phyloP scores from a whole-genome alignment of 306 rosid species.

The Lathyrus aphaca region DNA sequence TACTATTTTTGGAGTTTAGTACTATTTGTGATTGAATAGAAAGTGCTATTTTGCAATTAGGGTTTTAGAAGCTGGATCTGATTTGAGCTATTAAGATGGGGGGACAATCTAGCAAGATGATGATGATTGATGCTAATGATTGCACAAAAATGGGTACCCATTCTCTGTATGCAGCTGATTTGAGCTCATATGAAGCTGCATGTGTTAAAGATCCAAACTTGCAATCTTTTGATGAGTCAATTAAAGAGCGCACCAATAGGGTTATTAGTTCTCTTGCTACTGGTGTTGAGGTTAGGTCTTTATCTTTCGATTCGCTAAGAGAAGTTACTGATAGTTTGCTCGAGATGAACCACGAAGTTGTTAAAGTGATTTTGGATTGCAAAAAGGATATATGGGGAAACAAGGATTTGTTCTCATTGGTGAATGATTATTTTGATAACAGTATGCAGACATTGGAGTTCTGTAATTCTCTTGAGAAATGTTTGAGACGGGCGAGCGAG shows the following conservation, averaged over 20 bases:
- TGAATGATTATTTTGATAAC: conserved; percentile 64
- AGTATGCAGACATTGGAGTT: conserved; percentile 66
- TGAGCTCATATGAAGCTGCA: conserved; percentile 73
- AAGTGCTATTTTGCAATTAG: background rate
- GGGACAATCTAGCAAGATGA: conserved; percentile 62
- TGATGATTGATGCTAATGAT: conserved; percentile 22
- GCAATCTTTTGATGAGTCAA: conserved; percentile 56
- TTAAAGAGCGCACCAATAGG: conserved; percentile 61
- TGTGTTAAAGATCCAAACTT: conserved; percentile 62
- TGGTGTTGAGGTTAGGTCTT: conserved; percentile 57
- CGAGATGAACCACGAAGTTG: conserved; percentile 62
- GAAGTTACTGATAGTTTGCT: conserved; percentile 67
- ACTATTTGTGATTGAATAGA: background rate
- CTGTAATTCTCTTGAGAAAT: conserved; percentile 62
- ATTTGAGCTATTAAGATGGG: conserved; percentile 59
- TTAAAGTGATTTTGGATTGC: conserved; percentile 55
- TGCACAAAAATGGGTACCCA: conserved; percentile 45
- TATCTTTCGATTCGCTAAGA: conserved; percentile 65
- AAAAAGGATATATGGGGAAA: conserved; percentile 65
- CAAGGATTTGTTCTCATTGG: conserved; percentile 52
- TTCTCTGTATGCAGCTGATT: conserved; percentile 52
- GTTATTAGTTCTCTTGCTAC: conserved; percentile 62
- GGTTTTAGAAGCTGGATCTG: conserved; percentile 34
- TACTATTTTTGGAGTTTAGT: conserved; percentile 1
- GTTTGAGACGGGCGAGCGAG: conserved; percentile 56